Evolutionary conservation across 1,284 basidiomycete genomes (phyloP), one percentile per base, ranked within the genome.

Genomic region (Pseudomicrostroma phylloplanum): DNA sequence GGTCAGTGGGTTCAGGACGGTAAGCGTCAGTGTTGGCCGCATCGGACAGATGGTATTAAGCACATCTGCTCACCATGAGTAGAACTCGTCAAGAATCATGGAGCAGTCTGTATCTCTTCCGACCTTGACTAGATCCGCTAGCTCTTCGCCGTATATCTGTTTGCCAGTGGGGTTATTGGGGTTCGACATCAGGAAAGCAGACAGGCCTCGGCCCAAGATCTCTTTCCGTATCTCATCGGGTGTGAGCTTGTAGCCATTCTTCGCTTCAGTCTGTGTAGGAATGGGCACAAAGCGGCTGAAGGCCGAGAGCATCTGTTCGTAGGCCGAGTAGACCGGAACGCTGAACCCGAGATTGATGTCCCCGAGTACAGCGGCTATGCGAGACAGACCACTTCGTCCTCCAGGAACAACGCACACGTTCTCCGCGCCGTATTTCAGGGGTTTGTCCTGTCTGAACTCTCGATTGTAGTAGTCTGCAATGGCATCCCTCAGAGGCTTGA

Each of bases 161-260:
- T 92, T 91, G 11, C 92, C 92, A 0, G 92, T 96, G 1, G 92
- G 91, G 75, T 93, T 93, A 62, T 91, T 86, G 13, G 91, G 91
- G 80, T 96, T 96, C 19, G 89, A 91, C 0, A 90, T 88, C 59
- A 96, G 84, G 63, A 96, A 85, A 49, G 93, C 91, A 15, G 88
- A 86, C 23, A 96, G 82, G 40, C 89, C 92, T 80, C 70, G 70
- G 6, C 70, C 69, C 13, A 64, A 61, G 58, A 81, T 75, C 40
- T 70, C 69, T n/a, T 70, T 63, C 15, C 69, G 61, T 42, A 83
- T 77, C 64, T 82, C 76, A 12, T 87, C 83, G 21, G 92, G 85
- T 71, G 92, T 86, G 40, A 96, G 82, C 62, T 83, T 83, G 80
- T 89, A 90, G 55, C 84, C 81, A 62, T 86, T 81, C 81, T 87